Conservation (phyloP, 2,329 filamentous ascomycete genomes). For the Talaromyces verruculosus region DNA sequence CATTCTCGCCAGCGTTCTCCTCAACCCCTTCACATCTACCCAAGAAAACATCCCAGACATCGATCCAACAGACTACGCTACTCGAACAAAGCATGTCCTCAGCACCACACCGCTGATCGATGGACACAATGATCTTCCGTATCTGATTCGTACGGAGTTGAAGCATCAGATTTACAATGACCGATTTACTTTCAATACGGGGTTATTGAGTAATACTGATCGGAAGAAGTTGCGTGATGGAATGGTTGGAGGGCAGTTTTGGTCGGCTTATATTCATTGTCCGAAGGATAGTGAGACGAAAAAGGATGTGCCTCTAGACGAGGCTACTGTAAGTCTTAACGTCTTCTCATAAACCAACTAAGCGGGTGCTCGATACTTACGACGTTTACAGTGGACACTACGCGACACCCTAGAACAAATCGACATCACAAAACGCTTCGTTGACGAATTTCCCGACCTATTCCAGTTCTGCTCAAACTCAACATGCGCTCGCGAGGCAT, state of each 20-base stretch:
- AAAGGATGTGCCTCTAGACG: constrained; percentile 21
- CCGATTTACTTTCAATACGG: constrained; percentile 22
- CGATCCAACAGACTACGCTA: constrained; percentile 18
- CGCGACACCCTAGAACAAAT: constrained; percentile 30
- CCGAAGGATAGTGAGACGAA: constrained; percentile 17
- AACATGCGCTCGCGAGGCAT: constrained; percentile 25
- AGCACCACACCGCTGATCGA: constrained; percentile 30
- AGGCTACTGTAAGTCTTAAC: constrained; percentile 21
- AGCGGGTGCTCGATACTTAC: no score
- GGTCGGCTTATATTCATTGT: constrained; percentile 32
- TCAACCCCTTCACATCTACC: constrained; percentile 1
- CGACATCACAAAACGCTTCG: constrained; percentile 26
- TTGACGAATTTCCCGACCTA: constrained; percentile 23
- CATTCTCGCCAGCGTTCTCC: constrained; percentile 2
- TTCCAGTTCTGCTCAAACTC: constrained; percentile 27
- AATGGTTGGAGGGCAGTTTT: constrained; percentile 33
- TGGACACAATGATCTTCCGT: constrained; percentile 34
- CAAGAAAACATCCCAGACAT: background rate
- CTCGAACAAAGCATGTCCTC: constrained; percentile 24
- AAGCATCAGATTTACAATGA: constrained; percentile 29
- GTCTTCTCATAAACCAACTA: no score
- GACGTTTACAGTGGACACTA: constrained; percentile 17
- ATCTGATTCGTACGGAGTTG: constrained; percentile 27
- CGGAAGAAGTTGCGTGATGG: constrained; percentile 29
- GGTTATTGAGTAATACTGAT: constrained; percentile 29